A percentile compares a stretch with the other conserved stretches of the same genome.
These are phyloP conservation scores for Fallopia convolvulus DNA, from an alignment of 148 eudicot genomes.

Conservation along the genomic window DNA sequence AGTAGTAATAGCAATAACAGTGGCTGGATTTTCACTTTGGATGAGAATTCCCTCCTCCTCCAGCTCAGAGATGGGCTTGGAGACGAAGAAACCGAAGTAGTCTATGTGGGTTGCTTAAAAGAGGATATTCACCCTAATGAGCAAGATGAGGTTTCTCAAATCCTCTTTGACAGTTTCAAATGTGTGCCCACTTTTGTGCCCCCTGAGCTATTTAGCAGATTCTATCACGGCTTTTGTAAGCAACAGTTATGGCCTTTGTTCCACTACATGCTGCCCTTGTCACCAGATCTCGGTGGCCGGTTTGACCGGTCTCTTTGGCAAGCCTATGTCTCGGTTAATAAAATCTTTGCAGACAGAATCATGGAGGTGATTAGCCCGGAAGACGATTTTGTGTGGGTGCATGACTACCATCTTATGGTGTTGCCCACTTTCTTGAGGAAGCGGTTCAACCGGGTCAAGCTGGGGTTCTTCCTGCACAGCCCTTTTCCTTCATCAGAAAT, in stretches of 20 bases:
- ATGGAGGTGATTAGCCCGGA: constrained; percentile 37
- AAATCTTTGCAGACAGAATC: constrained; percentile 32
- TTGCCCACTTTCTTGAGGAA: constrained; percentile 35
- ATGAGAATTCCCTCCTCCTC: constrained; percentile 29
- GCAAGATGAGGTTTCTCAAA: constrained; percentile 33
- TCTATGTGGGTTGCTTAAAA: constrained; percentile 32
- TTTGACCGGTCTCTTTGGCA: constrained; percentile 36
- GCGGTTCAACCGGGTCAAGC: constrained; percentile 27
- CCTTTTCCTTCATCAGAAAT: constrained; percentile 41
- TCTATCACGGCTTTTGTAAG: constrained; percentile 38
- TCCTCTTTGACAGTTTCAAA: constrained; percentile 29
- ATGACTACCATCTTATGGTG: constrained; percentile 39
- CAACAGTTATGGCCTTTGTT: constrained; percentile 41
- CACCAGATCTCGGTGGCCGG: constrained; percentile 32
- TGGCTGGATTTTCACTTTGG: constrained; percentile 39
- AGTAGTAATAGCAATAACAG: not conserved
- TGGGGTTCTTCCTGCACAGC: constrained; percentile 37
- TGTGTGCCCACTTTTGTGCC: constrained; percentile 35
- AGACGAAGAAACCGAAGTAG: constrained; percentile 32
- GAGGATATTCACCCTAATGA: constrained; percentile 28
- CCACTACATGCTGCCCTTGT: constrained; percentile 38
- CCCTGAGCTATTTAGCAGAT: constrained; percentile 22
- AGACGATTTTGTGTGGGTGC: constrained; percentile 34
- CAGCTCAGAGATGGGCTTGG: constrained; percentile 33
- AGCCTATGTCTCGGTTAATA: constrained; percentile 35